These are phyloP conservation scores for Pichia sp. DNA, from an alignment of 1,139 yeast genomes.

Conservation along the genomic window DNA sequence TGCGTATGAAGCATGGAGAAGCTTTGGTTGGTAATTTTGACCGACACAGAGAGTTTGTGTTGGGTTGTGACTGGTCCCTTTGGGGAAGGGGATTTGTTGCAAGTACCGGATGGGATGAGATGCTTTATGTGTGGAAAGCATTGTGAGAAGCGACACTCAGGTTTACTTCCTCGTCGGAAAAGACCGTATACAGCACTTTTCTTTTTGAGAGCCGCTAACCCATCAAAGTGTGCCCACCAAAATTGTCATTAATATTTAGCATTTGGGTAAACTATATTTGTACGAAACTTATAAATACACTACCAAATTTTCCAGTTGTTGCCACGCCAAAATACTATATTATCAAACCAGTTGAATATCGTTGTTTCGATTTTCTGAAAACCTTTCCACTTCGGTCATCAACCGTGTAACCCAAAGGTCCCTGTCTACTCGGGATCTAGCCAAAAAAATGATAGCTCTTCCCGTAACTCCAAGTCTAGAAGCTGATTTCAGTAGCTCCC, in stretches of 20 bases:
- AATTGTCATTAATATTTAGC: not conserved
- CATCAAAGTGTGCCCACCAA: not conserved
- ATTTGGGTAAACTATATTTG: not conserved
- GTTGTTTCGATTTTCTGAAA: slow-evolving; percentile 28
- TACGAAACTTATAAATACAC: not conserved
- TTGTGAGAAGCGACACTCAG: slow-evolving; percentile 9
- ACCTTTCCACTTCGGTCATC: slow-evolving; percentile 60
- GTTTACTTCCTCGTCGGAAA: not conserved
- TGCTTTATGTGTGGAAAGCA: slow-evolving; percentile 83
- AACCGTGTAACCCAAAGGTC: slow-evolving; percentile 77
- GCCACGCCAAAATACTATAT: not conserved
- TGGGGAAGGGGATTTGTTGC: slow-evolving; percentile 99
- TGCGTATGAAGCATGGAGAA: slow-evolving; percentile 38
- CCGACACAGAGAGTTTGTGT: slow-evolving; percentile 79
- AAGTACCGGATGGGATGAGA: slow-evolving; percentile 95
- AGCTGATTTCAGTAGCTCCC: slow-evolving; percentile 35
- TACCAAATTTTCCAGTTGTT: too few species aligned
- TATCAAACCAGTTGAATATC: slow-evolving; percentile 22
- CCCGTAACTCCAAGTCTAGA: slow-evolving; percentile 67
- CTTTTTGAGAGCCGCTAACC: too few species aligned
- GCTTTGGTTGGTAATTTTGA: slow-evolving; percentile 59
- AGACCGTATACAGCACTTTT: too few species aligned
- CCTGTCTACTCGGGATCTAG: slow-evolving; percentile 76
- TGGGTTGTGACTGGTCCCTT: slow-evolving; percentile 92
- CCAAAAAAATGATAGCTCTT: slow-evolving; percentile 65